Evolutionary conservation across 306 rosid species (phyloP).

Genomic region (Quercus parvula): DNA sequence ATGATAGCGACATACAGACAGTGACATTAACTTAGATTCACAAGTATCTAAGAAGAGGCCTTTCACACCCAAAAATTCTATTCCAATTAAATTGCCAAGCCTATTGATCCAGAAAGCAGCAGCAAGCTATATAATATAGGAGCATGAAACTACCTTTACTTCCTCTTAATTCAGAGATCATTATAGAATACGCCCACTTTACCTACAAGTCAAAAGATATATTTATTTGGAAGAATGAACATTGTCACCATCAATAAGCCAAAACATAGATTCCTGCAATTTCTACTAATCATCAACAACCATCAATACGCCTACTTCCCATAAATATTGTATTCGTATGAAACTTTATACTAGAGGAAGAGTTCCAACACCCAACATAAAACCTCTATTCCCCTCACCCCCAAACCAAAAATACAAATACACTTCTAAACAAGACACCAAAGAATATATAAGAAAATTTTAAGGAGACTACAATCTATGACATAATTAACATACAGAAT

Average conservation of each 20-base stretch:
- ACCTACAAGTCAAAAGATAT: slow-evolving; percentile 99
- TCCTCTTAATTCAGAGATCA: slow-evolving; percentile 99
- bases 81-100: slow-evolving; percentile 35
- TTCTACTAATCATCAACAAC: slow-evolving; percentile 35
- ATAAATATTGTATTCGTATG: slow-evolving; percentile 12
- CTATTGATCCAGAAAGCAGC: slow-evolving; percentile 46
- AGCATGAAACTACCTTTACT: slow-evolving; percentile 97
- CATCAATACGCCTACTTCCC: slow-evolving; percentile 15
- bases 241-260: slow-evolving; percentile 74
- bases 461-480: neutral
- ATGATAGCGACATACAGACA: slow-evolving; percentile 1
- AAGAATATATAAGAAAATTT: neutral
- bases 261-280: slow-evolving; percentile 49
- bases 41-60: slow-evolving; percentile 6
- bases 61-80: slow-evolving; percentile 15
- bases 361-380: neutral
- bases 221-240: slow-evolving; percentile 97
- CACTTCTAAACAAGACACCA: neutral
- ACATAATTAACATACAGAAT: neutral
- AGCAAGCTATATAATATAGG: slow-evolving; percentile 70
- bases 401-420: neutral
- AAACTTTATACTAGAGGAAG: neutral
- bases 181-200: slow-evolving; percentile 93
- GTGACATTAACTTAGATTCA: neutral
- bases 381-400: neutral